Percentiles rank a stretch among this genome's conserved stretches.
Evolutionary conservation across 495 filamentous ascomycete species (phyloP).

Genomic region (Penicillium maclennaniae): DNA sequence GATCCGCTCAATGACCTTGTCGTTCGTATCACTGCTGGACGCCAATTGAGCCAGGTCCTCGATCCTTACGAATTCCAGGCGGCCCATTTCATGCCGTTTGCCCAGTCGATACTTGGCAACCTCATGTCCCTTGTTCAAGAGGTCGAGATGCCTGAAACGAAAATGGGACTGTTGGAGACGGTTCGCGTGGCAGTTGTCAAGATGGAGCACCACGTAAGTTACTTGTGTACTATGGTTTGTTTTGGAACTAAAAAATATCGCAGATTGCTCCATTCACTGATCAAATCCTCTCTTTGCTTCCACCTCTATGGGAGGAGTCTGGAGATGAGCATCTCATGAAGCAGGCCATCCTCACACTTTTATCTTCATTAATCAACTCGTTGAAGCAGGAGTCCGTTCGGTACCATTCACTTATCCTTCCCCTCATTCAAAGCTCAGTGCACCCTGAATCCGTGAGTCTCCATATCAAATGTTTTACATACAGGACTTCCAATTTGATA

Average conservation of each 20-base stretch:
- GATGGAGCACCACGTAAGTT: conserved; percentile 67
- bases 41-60: conserved; percentile 73
- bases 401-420: conserved; percentile 71
- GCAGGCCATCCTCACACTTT: conserved; percentile 80
- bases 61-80: conserved; percentile 78
- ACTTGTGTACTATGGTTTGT: neutral
- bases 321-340: conserved; percentile 85
- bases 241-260: conserved; percentile 8
- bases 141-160: conserved; percentile 79
- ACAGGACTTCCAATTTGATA: neutral
- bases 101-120: conserved; percentile 59
- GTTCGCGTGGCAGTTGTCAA: conserved; percentile 73
- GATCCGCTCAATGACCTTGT: conserved; percentile 85
- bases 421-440: conserved; percentile 72
- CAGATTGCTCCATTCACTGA: conserved; percentile 71
- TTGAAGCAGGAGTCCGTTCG: conserved; percentile 69
- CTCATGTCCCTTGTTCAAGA: conserved; percentile 75
- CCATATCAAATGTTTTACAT: neutral
- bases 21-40: conserved; percentile 84
- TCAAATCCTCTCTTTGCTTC: conserved; percentile 73
- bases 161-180: conserved; percentile 80
- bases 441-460: conserved; percentile 65
- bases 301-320: conserved; percentile 76
- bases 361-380: conserved; percentile 71
- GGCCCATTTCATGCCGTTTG: conserved; percentile 68